A percentile compares a stretch with the other conserved stretches of the same genome.
Evolutionary conservation across 106 monocot species (phyloP).

Genomic region (Allium cepa): DNA sequence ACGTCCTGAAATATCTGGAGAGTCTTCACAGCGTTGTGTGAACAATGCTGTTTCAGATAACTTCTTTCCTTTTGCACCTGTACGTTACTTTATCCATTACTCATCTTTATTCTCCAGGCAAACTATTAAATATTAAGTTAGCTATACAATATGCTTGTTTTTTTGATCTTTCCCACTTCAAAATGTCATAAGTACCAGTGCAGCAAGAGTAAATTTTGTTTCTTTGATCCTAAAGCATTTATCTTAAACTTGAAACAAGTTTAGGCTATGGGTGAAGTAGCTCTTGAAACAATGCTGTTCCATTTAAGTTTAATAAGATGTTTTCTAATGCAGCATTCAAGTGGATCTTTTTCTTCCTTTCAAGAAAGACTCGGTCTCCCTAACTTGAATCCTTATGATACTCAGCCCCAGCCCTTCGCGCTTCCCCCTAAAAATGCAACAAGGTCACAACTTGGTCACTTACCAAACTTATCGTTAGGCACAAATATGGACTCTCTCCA

Average conservation of each 20-base stretch:
- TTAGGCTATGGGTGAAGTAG: too few relatives aligned
- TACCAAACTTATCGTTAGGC: conserved; percentile 52
- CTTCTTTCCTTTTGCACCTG: conserved; percentile 62
- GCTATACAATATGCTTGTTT: too few relatives aligned
- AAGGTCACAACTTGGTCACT: conserved; percentile 33
- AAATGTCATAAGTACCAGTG: too few relatives aligned
- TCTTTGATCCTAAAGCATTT: too few relatives aligned
- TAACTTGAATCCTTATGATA: conserved; percentile 32
- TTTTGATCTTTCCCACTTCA: too few relatives aligned
- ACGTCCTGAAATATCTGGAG: conserved; percentile 21
- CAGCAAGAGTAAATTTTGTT: too few relatives aligned
- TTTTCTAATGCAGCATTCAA: conserved; percentile 40
- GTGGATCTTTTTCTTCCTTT: conserved; percentile 46
- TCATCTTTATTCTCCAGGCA: neutral
- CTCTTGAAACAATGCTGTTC: neutral
- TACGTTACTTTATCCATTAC: conserved; percentile 19
- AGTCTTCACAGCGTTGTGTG: conserved; percentile 27
- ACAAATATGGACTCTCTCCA: conserved; percentile 26
- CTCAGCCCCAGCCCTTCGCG: conserved; percentile 20
- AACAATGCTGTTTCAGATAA: conserved; percentile 43
- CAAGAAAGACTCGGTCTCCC: conserved; percentile 62
- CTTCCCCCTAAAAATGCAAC: conserved; percentile 25
- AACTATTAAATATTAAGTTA: too few relatives aligned
- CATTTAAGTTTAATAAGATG: conserved; percentile 6
- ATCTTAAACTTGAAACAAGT: too few relatives aligned